A percentile compares a stretch with the other conserved stretches of the same genome.
Evolutionary conservation across 805 yeast species (phyloP).

Genomic region (Candida wancherniae): DNA sequence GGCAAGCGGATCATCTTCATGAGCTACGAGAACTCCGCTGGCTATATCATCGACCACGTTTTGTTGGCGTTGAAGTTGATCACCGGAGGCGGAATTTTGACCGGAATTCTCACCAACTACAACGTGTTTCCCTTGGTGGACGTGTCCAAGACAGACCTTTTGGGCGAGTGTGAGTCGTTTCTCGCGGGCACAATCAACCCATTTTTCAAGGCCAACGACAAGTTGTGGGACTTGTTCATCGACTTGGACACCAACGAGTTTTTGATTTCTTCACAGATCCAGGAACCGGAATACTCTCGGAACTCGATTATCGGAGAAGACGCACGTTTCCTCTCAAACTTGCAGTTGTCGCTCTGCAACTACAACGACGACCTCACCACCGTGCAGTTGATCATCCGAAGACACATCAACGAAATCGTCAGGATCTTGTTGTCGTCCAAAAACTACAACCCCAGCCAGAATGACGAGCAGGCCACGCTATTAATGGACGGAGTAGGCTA

Average conservation of each 20-base stretch:
- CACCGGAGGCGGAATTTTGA: conserved; percentile 38
- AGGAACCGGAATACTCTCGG: conserved; percentile 19
- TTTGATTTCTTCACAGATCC: conserved; percentile 22
- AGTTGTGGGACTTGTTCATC: conserved; percentile 57
- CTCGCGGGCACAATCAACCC: conserved; percentile 69
- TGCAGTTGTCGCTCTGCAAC: conserved; percentile 39
- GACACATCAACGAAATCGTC: conserved; percentile 41
- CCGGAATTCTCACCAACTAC: conserved; percentile 34
- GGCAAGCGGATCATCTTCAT: conserved; percentile 38
- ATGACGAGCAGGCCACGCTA: conserved; percentile 20
- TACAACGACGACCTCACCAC: conserved; percentile 46
- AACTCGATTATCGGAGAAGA: conserved; percentile 42
- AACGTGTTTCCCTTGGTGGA: conserved; percentile 58
- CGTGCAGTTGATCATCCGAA: conserved; percentile 37
- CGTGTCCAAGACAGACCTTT: conserved; percentile 49
- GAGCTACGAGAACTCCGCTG: conserved; percentile 36
- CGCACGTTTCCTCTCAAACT: conserved; percentile 39
- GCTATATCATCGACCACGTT: conserved; percentile 38
- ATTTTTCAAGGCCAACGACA: conserved; percentile 49
- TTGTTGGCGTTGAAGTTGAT: conserved; percentile 40
- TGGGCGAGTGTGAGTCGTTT: conserved; percentile 38
- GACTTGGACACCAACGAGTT: conserved; percentile 53
- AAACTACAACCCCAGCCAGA: conserved; percentile 25
- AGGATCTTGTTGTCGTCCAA: conserved; percentile 35
- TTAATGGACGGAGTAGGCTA: conserved; percentile 41